These are phyloP conservation scores for Afroboletus lepidellus DNA, from an alignment of 1,284 basidiomycete genomes.

Conservation along the genomic window DNA sequence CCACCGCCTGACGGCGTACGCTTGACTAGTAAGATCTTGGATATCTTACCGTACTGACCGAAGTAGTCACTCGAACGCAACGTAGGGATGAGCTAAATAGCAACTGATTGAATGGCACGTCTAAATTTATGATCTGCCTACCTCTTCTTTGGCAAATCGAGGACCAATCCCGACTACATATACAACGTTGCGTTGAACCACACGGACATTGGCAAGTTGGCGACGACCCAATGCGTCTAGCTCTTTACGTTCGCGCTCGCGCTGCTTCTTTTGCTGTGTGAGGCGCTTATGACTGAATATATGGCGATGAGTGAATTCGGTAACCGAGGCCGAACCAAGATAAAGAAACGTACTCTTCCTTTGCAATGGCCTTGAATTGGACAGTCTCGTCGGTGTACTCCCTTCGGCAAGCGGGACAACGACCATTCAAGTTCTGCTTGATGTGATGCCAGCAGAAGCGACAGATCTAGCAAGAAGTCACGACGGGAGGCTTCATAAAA, in stretches of 20 bases:
- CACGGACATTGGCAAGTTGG: constrained; percentile 89
- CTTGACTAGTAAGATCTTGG: constrained; percentile 93
- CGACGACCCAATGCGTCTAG: constrained; percentile 86
- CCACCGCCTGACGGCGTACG: constrained; percentile 75
- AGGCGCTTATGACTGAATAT: constrained; percentile 79
- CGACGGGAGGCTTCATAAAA: constrained; percentile 12
- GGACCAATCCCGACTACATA: constrained; percentile 93
- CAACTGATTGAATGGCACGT: constrained; percentile 13
- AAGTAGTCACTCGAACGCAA: constrained; percentile 96
- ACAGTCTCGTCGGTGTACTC: constrained; percentile 92
- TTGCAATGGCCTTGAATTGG: constrained; percentile 94
- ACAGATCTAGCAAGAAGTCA: constrained; percentile 72
- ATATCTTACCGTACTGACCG: constrained; percentile 98
- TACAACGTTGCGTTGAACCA: constrained; percentile 95
- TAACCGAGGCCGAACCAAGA: background rate
- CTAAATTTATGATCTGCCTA: constrained; percentile 38
- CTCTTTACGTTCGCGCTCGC: constrained; percentile 95
- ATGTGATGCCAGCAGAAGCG: constrained; percentile 99
- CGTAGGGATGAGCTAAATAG: constrained; percentile 81
- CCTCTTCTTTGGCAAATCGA: constrained; percentile 93
- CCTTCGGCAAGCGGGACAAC: constrained; percentile 95
- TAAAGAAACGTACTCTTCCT: constrained; percentile 88
- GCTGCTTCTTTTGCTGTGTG: constrained; percentile 93
- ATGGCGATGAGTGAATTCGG: constrained; percentile 11
- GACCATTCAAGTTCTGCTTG: constrained; percentile 92